Conservation (phyloP, 768 basidiomycete genomes). For the Boletus coccyginus region DNA sequence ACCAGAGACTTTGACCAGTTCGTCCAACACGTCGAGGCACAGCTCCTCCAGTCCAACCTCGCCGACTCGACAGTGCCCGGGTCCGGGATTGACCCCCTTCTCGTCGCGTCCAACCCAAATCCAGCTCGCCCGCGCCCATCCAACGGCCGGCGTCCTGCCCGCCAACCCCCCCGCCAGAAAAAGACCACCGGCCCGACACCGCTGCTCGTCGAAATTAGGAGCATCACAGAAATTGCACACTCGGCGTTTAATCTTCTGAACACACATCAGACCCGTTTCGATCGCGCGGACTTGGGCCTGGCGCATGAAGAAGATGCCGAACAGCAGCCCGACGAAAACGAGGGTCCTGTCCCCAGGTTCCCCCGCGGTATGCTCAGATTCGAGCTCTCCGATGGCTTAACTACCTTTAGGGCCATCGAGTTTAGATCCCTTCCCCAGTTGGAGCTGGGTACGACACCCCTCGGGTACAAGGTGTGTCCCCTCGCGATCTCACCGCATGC, state of each 20-base stretch:
- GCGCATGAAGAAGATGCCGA: constrained; percentile 40
- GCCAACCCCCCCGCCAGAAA: constrained; percentile 8
- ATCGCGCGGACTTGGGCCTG: constrained; percentile 49
- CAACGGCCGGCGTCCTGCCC: background rate
- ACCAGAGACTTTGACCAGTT: constrained; percentile 49
- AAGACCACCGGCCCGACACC: constrained; percentile 39
- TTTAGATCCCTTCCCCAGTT: constrained; percentile 64
- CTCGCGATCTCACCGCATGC: background rate
- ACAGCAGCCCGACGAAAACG: constrained; percentile 52
- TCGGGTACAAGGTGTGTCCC: constrained; percentile 74
- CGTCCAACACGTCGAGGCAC: constrained; percentile 52
- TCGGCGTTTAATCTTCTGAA: constrained; percentile 83
- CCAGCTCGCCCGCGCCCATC: no score
- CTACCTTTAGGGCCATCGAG: constrained; percentile 72
- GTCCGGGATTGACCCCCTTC: constrained; percentile 52
- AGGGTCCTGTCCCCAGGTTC: constrained; percentile 79
- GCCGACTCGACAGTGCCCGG: constrained; percentile 66
- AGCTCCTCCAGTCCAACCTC: constrained; percentile 72
- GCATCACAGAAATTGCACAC: constrained; percentile 79
- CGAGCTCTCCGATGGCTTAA: constrained; percentile 75
- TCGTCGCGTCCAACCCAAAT: constrained; percentile 9
- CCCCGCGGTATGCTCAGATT: constrained; percentile 77
- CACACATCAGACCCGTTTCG: constrained; percentile 59
- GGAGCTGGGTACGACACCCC: constrained; percentile 67
- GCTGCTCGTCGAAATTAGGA: constrained; percentile 70